Conservation (phyloP, 441 rosid species). For the Corymbia citriodora region DNA sequence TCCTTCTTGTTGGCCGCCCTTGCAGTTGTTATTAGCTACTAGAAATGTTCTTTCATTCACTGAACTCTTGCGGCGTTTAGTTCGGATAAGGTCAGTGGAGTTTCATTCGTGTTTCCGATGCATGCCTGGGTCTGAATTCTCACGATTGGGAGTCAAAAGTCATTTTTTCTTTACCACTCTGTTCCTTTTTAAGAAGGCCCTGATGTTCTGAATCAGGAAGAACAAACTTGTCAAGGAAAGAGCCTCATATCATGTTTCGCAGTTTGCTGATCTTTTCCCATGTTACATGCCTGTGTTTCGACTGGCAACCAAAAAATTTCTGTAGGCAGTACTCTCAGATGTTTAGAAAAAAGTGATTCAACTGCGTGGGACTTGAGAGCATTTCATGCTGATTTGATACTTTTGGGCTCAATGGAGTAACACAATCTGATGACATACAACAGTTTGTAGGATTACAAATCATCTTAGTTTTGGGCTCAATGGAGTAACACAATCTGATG, state of each 20-base stretch:
- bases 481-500: neutral
- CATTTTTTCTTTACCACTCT: neutral
- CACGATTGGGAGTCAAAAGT: neutral
- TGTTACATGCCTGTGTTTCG: neutral
- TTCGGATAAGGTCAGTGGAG: neutral
- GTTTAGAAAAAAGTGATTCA: neutral
- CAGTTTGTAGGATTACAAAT: neutral
- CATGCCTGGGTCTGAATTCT: neutral
- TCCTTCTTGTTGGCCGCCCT: neutral
- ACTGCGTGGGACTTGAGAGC: neutral
- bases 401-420: neutral
- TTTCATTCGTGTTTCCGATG: neutral
- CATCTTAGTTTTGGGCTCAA: neutral
- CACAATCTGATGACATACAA: neutral
- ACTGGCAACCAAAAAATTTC: neutral
- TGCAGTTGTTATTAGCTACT: neutral
- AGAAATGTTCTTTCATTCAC: neutral
- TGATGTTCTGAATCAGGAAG: neutral
- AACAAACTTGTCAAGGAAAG: neutral
- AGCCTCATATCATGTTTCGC: fast-evolving
- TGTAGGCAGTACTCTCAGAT: neutral
- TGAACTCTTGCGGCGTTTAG: neutral
- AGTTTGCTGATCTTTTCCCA: neutral
- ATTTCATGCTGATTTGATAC: neutral
- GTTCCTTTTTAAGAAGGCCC: neutral